Base-by-base conservation (phyloP, 208 protist genomes). In the Angomonas ambiguus region DNA sequence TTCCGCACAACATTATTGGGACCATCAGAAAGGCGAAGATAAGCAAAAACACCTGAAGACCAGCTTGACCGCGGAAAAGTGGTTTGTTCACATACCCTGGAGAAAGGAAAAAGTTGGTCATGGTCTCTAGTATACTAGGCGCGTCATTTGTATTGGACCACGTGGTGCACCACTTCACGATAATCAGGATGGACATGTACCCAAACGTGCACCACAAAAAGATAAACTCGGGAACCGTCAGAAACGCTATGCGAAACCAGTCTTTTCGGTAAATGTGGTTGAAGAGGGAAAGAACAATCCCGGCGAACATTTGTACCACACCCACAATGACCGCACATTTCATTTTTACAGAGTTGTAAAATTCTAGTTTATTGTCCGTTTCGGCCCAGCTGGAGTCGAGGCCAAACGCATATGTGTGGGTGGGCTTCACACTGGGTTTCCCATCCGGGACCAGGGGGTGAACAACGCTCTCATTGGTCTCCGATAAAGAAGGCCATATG, bases 341-440 rank as follows among this genome's bases (percentile, higher is more conserved):
- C 98, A 99, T 99, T 81, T 99, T 99, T 65, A 99, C 85, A 18
- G 94, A 98, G 88, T 99, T 99, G 75, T 96, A 96, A 74, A 97
- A 98, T 31, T 92, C 87, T 18, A 99, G 79, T 68, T 98, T 96
- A 75, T 99, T 99, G 16, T 97, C 84, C 31, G 95, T 85, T 63
- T 93, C 94, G 4, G 79, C 74, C 94, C 94, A 98, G 31, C 83
- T 85, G 16, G 84, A 79, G 67, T 97, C 93, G 25, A 97, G 63
- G 27, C 94, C 92, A 63, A 97, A 70, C 11, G 79, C 71, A 51
- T 85, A 86, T 24, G 81, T 69, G 73, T 71, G 71, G 5, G 65
- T 20, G 16, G 84, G 84, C 70, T 81, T 80, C 49, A 89, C 75
- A 42, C 57, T 73, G 6, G 77, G 79, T 18, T 24, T 27, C 0